A percentile compares a stretch with the other conserved stretches of the same genome.
Evolutionary conservation across 257 asterid genomes (phyloP).

Genomic region (Ballota nigra): DNA sequence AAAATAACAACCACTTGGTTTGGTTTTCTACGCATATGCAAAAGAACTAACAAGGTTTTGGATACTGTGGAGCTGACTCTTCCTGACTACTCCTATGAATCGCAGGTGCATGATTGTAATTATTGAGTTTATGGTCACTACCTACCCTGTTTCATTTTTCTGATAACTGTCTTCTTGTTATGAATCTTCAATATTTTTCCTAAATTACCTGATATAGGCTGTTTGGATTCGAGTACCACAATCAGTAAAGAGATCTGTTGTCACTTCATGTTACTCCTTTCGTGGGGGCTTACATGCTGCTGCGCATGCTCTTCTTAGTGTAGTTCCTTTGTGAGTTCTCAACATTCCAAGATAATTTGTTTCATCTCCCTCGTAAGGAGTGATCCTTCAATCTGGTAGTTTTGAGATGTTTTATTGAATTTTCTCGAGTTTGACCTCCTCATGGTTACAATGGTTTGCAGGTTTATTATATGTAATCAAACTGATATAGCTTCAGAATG

Average conservation of each 20-base stretch:
- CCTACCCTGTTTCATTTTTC: conserved; percentile 3
- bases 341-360: not conserved
- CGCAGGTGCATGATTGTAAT: conserved; percentile 56
- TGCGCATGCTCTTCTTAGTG: conserved; percentile 87
- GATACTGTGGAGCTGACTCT: conserved; percentile 90
- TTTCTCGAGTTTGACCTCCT: conserved; percentile 23
- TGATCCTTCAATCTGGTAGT: conserved; percentile 10
- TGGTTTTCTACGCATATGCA: conserved; percentile 82
- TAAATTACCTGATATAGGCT: conserved; percentile 57
- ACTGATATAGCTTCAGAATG: conserved; percentile 94
- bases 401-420: conserved; percentile 8
- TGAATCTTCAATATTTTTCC: conserved; percentile 15
- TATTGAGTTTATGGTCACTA: not conserved
- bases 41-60: conserved; percentile 70
- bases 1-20: conserved; percentile 87
- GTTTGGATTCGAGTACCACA: conserved; percentile 94
- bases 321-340: conserved; percentile 78
- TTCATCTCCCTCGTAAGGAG: not conserved
- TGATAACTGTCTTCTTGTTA: conserved; percentile 8
- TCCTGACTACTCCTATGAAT: conserved; percentile 80
- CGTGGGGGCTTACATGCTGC: conserved; percentile 97
- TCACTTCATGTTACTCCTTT: conserved; percentile 48
- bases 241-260: conserved; percentile 64
- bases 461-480: conserved; percentile 77
- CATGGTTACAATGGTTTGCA: conserved; percentile 36